Evolutionary conservation across 139 green algal species (phyloP).

Genomic region (Micractinium conductrix): DNA sequence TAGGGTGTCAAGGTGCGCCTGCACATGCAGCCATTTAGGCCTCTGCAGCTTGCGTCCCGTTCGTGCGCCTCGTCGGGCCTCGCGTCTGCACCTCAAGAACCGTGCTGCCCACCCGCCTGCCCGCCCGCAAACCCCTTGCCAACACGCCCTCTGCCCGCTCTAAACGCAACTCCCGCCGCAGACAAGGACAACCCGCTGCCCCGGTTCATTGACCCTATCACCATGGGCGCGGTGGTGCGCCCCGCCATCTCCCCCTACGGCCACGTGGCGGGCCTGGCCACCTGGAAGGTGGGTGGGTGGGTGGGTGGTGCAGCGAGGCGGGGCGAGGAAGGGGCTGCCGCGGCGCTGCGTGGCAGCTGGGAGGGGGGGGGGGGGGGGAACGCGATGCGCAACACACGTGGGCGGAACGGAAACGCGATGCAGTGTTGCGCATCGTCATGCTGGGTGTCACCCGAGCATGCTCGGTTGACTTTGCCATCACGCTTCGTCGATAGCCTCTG

Average conservation of each 20-base stretch:
- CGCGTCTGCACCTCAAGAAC: background rate
- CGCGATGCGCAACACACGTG: too few species aligned
- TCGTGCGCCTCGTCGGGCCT: too few species aligned
- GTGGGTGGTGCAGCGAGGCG: background rate
- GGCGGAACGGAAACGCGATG: too few species aligned
- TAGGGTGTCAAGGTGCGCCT: background rate
- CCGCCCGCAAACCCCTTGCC: background rate
- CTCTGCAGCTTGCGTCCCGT: background rate
- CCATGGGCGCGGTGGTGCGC: conserved; percentile 77
- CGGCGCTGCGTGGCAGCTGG: too few species aligned
- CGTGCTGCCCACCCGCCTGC: background rate
- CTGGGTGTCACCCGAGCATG: too few species aligned
- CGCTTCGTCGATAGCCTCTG: background rate
- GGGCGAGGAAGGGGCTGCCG: background rate
- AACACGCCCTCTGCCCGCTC: background rate
- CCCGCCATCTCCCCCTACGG: conserved; percentile 87
- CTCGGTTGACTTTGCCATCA: background rate
- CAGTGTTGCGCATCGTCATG: too few species aligned
- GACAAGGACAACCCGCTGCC: conserved; percentile 78
- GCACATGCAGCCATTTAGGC: background rate
- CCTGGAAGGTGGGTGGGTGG: conserved; percentile 69
- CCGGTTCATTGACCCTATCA: conserved; percentile 83
- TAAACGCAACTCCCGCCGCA: too few species aligned
- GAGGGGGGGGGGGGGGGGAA: too few species aligned
- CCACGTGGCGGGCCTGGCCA: conserved; percentile 93